Evolutionary conservation across 495 filamentous ascomycete genomes (phyloP), one percentile per base, ranked within the genome.

Genomic region (Lasiosphaeris hirsuta): DNA sequence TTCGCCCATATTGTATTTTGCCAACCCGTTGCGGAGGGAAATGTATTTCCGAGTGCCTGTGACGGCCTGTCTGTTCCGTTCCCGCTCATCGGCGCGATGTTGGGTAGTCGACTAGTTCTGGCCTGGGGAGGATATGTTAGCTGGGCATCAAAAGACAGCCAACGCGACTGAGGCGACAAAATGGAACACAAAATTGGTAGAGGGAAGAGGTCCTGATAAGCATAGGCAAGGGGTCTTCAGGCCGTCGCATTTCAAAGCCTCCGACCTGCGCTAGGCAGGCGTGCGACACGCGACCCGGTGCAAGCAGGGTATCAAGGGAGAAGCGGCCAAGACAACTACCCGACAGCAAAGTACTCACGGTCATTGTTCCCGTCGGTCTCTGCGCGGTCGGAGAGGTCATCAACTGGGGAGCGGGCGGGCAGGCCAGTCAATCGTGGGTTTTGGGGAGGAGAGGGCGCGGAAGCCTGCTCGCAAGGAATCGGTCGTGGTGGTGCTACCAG

Each of bases 1-100:
- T 86, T 90, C 17, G 90, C 88, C 36, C 74, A 82, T 60, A 72
- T 83, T 62, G 72, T 78, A 9, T 69, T 45, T 74, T 83, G 84
- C 72, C 78, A 80, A 15, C 73, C 62, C 40, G 75, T 78, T 51
- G 73, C 67, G 66, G 81, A 77, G 36, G 75, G 67, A 74, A 48
- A 75, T 67, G 65, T 80, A n/a, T 57, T 64, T 56, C 50, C 65
- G 41, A 69, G 57, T 42, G 70, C 59, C 61, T 73, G 74, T 23
- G 71, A 57, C 46, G 69, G 64, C 53, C 64, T 73, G 14, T 73
- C 69, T 49, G 65, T 61, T 38, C 66, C 72, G 68, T 75, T 71
- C 33, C 45, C 41, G 5, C 5, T 30, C 23, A 30, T 30, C 48
- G 68, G 64, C 39, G 51, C 63, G 56, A 74, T 67, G 55, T 65